Conservation (phyloP, 2,329 filamentous ascomycete species). For the Pseudogymnoascus sp. region DNA sequence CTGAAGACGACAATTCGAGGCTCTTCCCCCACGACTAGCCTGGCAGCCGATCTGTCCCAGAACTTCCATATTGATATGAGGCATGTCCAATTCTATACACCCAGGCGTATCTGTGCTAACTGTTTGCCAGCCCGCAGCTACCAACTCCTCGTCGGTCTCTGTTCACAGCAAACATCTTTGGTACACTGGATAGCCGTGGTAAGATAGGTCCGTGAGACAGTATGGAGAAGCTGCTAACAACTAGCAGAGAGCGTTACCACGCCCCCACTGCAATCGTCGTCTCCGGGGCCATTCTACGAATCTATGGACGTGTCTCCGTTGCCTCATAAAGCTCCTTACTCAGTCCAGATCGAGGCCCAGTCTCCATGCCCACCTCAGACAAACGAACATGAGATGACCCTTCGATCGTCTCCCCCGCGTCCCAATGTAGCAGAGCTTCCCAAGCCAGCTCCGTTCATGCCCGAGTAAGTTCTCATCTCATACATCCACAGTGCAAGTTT, state of each 20-base stretch:
- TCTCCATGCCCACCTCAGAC: constrained; percentile 61
- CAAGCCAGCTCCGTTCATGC: constrained; percentile 35
- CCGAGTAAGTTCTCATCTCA: constrained; percentile 42
- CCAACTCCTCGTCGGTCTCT: constrained; percentile 78
- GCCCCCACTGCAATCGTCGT: constrained; percentile 77
- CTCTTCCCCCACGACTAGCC: constrained; percentile 82
- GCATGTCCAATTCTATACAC: constrained; percentile 44
- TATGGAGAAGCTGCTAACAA: constrained; percentile 28
- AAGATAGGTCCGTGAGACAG: constrained; percentile 34
- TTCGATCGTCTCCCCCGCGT: constrained; percentile 50
- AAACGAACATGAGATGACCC: constrained; percentile 38
- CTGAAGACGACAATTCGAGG: constrained; percentile 68
- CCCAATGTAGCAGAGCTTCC: constrained; percentile 42
- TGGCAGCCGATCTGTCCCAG: constrained; percentile 90
- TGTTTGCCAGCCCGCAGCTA: constrained; percentile 61
- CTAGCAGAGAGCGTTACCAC: constrained; percentile 67
- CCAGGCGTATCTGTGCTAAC: constrained; percentile 31
- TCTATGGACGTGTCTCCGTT: constrained; percentile 91
- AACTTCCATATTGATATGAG: constrained; percentile 96
- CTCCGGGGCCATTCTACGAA: constrained; percentile 64
- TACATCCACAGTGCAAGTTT: constrained; percentile 14
- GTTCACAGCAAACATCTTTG: constrained; percentile 68
- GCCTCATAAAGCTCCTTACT: constrained; percentile 73
- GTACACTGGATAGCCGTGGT: constrained; percentile 52
- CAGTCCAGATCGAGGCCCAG: constrained; percentile 56